Percentiles rank a stretch among this genome's conserved stretches.
Evolutionary conservation across 2,329 filamentous ascomycete genomes (phyloP).

Genomic region (Colletotrichum spaethianum): DNA sequence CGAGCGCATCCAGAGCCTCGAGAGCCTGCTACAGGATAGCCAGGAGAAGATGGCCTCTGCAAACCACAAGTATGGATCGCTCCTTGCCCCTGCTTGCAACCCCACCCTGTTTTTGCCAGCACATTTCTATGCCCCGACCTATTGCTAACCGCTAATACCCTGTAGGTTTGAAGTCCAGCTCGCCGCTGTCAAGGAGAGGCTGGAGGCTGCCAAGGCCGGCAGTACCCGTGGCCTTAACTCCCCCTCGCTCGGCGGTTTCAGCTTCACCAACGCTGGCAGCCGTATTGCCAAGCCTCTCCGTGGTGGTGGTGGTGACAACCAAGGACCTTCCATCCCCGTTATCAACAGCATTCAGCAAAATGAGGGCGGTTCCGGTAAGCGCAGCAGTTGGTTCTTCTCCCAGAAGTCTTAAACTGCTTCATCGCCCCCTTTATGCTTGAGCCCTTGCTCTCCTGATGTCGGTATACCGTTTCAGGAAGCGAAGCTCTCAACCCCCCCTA

Average conservation of each 20-base stretch:
- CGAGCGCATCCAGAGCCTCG: conserved; percentile 95
- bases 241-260: conserved; percentile 77
- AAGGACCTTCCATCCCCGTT: conserved; percentile 64
- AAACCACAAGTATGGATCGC: conserved; percentile 85
- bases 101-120: background rate
- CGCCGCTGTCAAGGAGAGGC: conserved; percentile 95
- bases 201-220: conserved; percentile 94
- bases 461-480: background rate
- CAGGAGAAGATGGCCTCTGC: conserved; percentile 98
- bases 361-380: conserved; percentile 71
- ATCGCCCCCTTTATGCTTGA: background rate
- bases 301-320: conserved; percentile 69
- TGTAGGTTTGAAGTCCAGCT: conserved; percentile 95
- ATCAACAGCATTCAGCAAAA: conserved; percentile 72
- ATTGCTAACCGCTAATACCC: conserved; percentile 26
- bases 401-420: conserved; percentile 66
- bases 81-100: background rate
- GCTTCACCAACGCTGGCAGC: conserved; percentile 75
- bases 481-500: conserved; percentile 7
- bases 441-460: background rate
- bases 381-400: conserved; percentile 80
- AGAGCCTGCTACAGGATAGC: conserved; percentile 92
- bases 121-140: background rate
- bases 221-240: conserved; percentile 87
- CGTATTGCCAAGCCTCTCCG: conserved; percentile 79